phyloP scores from a whole-genome alignment of 202 grass and related monocot genomes.

The Musa balbisiana region DNA sequence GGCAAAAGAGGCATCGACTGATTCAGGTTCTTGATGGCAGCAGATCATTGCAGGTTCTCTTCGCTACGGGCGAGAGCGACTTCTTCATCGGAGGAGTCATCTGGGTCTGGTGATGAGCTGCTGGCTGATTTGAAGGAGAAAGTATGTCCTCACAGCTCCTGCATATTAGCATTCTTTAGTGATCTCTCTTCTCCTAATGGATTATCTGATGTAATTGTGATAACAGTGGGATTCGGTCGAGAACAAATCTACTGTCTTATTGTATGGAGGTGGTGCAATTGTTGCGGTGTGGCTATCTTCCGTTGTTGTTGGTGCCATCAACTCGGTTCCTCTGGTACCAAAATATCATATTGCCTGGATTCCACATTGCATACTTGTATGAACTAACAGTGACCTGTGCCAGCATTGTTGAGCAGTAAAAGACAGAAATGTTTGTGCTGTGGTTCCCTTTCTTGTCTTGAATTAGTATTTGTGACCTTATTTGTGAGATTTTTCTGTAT shows the following conservation, averaged over 20 bases:
- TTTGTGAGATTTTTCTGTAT: not conserved
- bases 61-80: constrained; percentile 44
- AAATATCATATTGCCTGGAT: too few relatives aligned
- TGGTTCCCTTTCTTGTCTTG: not conserved
- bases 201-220: constrained; percentile 6
- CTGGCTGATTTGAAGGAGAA: constrained; percentile 73
- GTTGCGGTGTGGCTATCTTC: constrained; percentile 82
- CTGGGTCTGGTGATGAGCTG: constrained; percentile 53
- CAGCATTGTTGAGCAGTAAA: too few relatives aligned
- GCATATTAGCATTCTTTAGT: not conserved
- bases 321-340: constrained; percentile 86
- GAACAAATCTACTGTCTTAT: constrained; percentile 82
- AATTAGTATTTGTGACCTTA: not conserved
- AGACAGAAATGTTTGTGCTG: not conserved
- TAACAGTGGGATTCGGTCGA: constrained; percentile 77
- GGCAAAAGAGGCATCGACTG: not conserved
- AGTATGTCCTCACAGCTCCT: constrained; percentile 22
- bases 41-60: constrained; percentile 56
- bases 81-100: constrained; percentile 61
- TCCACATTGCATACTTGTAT: not conserved
- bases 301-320: constrained; percentile 72
- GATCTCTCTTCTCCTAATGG: not conserved
- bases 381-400: not conserved
- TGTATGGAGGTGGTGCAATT: constrained; percentile 79
- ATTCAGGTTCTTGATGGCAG: constrained; percentile 19